phyloP scores from a whole-genome alignment of 352 stramenopile genomes.

The Globisporangium rhizosaccharum region DNA sequence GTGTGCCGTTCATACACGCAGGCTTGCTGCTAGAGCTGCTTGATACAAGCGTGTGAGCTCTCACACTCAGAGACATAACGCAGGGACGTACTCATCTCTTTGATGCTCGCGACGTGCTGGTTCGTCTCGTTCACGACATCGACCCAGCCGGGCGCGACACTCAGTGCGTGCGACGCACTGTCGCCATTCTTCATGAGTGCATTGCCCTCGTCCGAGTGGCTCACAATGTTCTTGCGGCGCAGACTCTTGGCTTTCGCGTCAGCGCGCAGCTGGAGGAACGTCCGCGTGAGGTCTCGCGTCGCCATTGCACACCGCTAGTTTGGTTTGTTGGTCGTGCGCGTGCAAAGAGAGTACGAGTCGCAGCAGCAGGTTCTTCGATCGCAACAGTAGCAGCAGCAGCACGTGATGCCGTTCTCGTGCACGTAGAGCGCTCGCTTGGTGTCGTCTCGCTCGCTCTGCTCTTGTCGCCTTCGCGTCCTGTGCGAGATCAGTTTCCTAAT shows the following conservation, averaged over 20 bases:
- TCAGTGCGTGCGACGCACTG: conserved; percentile 22
- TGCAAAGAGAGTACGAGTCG: not conserved
- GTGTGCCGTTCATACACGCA: not conserved
- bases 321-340: not conserved
- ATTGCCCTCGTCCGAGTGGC: conserved; percentile 55
- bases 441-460: too few relatives aligned
- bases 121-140: conserved; percentile 77
- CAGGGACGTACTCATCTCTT: conserved; percentile 63
- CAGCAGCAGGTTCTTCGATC: not conserved
- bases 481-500: too few relatives aligned
- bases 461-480: too few relatives aligned
- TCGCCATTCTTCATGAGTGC: conserved; percentile 59
- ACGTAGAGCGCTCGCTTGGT: not conserved
- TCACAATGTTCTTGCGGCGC: conserved; percentile 81
- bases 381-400: not conserved
- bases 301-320: conserved; percentile 36
- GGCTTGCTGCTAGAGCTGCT: not conserved
- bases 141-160: conserved; percentile 66
- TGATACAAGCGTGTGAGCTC: not conserved
- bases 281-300: conserved; percentile 70
- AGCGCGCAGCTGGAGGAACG: conserved; percentile 62
- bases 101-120: conserved; percentile 75
- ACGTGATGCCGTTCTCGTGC: not conserved
- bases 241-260: conserved; percentile 82
- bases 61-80: not conserved